Evolutionary conservation across 2,329 filamentous ascomycete genomes (phyloP).

Genomic region (Penicillium sp.): DNA sequence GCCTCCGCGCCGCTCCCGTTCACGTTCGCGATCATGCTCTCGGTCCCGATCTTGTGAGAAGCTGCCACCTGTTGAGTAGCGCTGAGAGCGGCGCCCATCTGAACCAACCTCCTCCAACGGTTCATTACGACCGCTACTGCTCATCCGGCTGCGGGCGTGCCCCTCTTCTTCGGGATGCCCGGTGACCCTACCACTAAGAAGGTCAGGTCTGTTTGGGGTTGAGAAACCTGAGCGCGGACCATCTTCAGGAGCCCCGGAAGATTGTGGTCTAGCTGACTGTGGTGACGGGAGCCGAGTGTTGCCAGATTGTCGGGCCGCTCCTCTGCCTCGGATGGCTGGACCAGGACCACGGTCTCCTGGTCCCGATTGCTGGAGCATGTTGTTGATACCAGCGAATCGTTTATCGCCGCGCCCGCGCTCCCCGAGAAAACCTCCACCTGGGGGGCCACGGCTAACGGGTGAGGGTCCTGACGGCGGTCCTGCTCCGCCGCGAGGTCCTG

Average conservation of each 20-base stretch:
- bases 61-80: conserved; percentile 31
- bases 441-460: conserved; percentile 41
- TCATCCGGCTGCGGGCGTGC: conserved; percentile 32
- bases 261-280: conserved; percentile 39
- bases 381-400: conserved; percentile 53
- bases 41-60: conserved; percentile 31
- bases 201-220: conserved; percentile 37
- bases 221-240: conserved; percentile 21
- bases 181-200: conserved; percentile 36
- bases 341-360: conserved; percentile 39
- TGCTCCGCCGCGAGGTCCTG: conserved; percentile 46
- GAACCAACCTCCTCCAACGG: conserved; percentile 39
- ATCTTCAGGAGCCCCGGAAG: conserved; percentile 35
- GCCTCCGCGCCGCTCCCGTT: conserved; percentile 34
- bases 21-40: conserved; percentile 40
- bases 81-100: conserved; percentile 40
- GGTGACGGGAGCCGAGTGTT: conserved; percentile 37
- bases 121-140: conserved; percentile 39
- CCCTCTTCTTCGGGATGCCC: conserved; percentile 34
- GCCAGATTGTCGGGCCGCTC: conserved; percentile 40
- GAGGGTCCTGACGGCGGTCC: conserved; percentile 42
- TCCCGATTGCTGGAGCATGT: conserved; percentile 52
- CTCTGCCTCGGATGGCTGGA: conserved; percentile 47
- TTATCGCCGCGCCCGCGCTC: conserved; percentile 51
- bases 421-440: conserved; percentile 42